Conservation (phyloP, 257 asterid genomes). For the Handroanthus guayacan region DNA sequence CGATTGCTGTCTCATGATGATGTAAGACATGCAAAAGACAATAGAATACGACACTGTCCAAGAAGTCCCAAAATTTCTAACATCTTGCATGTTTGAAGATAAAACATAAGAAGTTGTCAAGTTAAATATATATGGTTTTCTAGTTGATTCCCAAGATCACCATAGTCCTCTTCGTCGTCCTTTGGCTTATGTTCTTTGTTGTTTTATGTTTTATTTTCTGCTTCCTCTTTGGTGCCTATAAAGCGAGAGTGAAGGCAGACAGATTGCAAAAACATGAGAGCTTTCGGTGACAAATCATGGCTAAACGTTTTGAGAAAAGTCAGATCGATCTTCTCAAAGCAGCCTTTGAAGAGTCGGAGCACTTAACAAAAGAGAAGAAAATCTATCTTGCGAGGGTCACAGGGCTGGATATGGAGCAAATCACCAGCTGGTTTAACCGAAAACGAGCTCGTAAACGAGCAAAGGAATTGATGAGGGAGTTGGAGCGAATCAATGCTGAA, state of each 20-base stretch:
- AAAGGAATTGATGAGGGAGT: background rate
- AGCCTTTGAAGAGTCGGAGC: conserved; percentile 32
- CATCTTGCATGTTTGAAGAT: background rate
- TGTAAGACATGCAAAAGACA: background rate
- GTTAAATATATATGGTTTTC: background rate
- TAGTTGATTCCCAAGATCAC: background rate
- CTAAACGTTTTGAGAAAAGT: conserved; percentile 26
- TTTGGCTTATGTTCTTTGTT: conserved; percentile 3
- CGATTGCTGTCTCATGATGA: conserved; percentile 6
- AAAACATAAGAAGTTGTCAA: background rate
- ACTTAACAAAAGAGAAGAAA: conserved; percentile 35
- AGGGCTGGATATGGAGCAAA: conserved; percentile 47
- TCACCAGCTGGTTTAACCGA: conserved; percentile 40
- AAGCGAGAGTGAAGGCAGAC: background rate
- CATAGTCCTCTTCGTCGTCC: conserved; percentile 25
- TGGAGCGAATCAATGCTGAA: conserved; percentile 29
- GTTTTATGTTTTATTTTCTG: background rate
- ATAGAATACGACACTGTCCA: background rate
- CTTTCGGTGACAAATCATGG: conserved; percentile 25
- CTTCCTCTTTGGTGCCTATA: background rate
- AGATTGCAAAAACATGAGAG: conserved; percentile 2
- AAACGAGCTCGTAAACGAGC: conserved; percentile 29
- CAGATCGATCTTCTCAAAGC: conserved; percentile 26
- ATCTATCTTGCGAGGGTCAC: conserved; percentile 28
- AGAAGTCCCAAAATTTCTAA: background rate